These are phyloP conservation scores for Fusarium avenaceum DNA, from an alignment of 2,329 filamentous ascomycete species.

Conservation along the genomic window DNA sequence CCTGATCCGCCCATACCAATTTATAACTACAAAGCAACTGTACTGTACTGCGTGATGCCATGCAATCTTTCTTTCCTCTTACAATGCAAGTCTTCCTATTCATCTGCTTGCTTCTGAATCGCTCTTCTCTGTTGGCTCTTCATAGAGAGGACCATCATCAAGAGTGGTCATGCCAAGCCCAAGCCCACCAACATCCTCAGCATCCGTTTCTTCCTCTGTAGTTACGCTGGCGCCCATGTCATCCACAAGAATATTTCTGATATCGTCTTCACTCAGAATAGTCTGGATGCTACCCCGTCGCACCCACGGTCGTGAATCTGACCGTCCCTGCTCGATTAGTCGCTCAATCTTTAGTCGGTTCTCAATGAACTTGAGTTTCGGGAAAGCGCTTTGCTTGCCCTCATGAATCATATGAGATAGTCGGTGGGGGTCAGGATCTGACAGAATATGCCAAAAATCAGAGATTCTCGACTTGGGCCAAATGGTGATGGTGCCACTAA, in stretches of 20 bases:
- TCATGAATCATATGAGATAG: slow-evolving; percentile 91
- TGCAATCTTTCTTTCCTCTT: not conserved
- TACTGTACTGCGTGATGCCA: slow-evolving; percentile 2
- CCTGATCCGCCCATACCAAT: slow-evolving; percentile 1
- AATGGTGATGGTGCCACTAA: slow-evolving; percentile 94
- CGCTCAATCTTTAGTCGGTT: slow-evolving; percentile 90
- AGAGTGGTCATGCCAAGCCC: slow-evolving; percentile 49
- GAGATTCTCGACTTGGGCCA: slow-evolving; percentile 86
- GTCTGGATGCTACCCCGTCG: slow-evolving; percentile 69
- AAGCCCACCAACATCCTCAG: slow-evolving; percentile 48
- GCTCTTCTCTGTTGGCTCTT: slow-evolving; percentile 44
- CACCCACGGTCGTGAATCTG: slow-evolving; percentile 64
- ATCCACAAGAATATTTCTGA: slow-evolving; percentile 62
- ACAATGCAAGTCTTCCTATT: not conserved
- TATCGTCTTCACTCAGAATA: slow-evolving; percentile 72
- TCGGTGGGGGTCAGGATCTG: slow-evolving; percentile 81
- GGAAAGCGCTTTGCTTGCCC: slow-evolving; percentile 89
- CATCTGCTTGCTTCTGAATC: slow-evolving; percentile 29
- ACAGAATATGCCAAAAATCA: slow-evolving; percentile 89
- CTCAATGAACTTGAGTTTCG: slow-evolving; percentile 89
- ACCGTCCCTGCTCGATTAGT: slow-evolving; percentile 70
- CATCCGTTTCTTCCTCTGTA: slow-evolving; percentile 56
- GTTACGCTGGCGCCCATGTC: slow-evolving; percentile 52
- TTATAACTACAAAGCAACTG: slow-evolving; percentile 19
- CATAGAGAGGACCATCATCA: slow-evolving; percentile 45